phyloP scores from a whole-genome alignment of 495 filamentous ascomycete species.

The Daldinia childiae region DNA sequence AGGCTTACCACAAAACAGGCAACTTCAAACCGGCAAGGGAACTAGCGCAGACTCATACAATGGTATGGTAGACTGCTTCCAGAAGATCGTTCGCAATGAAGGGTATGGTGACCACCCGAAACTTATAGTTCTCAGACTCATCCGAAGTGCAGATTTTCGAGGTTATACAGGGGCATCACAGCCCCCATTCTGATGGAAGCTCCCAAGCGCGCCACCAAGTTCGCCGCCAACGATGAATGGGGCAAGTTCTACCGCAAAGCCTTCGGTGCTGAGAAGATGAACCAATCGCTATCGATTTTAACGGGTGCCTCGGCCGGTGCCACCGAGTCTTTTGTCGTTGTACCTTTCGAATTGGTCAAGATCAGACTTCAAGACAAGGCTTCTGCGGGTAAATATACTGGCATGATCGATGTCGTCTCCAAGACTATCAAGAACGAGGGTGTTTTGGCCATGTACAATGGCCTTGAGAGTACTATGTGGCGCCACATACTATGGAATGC shows the following conservation, averaged over 20 bases:
- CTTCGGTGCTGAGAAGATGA: slow-evolving; percentile 88
- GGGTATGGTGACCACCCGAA: slow-evolving; percentile 66
- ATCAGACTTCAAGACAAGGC: slow-evolving; percentile 96
- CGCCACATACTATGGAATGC: slow-evolving; percentile 97
- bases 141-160: slow-evolving; percentile 69
- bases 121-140: slow-evolving; percentile 14
- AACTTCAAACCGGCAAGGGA: slow-evolving; percentile 80
- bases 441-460: slow-evolving; percentile 90
- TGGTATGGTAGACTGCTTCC: slow-evolving; percentile 97
- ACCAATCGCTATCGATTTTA: slow-evolving; percentile 84
- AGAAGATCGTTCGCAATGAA: slow-evolving; percentile 93
- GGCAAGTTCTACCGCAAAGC: slow-evolving; percentile 85
- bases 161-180: slow-evolving; percentile 93
- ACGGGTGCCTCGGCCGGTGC: slow-evolving; percentile 95
- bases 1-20: slow-evolving; percentile 63
- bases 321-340: slow-evolving; percentile 94
- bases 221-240: slow-evolving; percentile 98
- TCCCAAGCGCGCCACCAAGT: slow-evolving; percentile 97
- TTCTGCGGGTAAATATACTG: slow-evolving; percentile 92
- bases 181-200: slow-evolving; percentile 99
- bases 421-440: slow-evolving; percentile 87
- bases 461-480: slow-evolving; percentile 95
- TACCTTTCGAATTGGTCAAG: slow-evolving; percentile 90
- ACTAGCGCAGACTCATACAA: slow-evolving; percentile 83
- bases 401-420: slow-evolving; percentile 87